A percentile compares a stretch with the other conserved stretches of the same genome.
phyloP scores from a whole-genome alignment of 2,329 filamentous ascomycete species.

The Sclerotiophoma versabilis region DNA sequence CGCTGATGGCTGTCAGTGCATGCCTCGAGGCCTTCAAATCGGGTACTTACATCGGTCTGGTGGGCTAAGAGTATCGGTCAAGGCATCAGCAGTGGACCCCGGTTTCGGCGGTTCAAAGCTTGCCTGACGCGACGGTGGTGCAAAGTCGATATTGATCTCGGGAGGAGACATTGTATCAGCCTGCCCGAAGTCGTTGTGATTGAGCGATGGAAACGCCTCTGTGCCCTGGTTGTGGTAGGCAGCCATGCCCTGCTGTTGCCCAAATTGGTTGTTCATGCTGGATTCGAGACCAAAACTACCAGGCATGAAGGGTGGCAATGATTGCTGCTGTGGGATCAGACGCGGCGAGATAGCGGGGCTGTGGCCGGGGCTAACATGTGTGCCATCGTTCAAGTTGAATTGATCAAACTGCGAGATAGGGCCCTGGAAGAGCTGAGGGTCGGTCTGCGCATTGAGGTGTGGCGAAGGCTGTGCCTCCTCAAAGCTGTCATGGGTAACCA shows the following conservation, averaged over 20 bases:
- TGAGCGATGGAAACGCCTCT: conserved; percentile 58
- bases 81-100: conserved; percentile 71
- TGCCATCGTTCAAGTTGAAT: conserved; percentile 70
- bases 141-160: conserved; percentile 92
- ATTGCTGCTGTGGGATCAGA: conserved; percentile 70
- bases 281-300: conserved; percentile 57
- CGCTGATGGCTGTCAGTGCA: conserved; percentile 48
- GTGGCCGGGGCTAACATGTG: conserved; percentile 67
- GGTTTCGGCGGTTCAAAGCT: conserved; percentile 72
- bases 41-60: conserved; percentile 67
- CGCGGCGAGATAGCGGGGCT: conserved; percentile 76
- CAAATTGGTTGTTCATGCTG: conserved; percentile 57
- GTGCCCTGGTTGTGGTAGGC: conserved; percentile 59
- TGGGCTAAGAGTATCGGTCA: conserved; percentile 66
- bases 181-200: conserved; percentile 70
- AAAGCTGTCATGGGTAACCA: conserved; percentile 79
- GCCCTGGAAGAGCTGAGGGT: conserved; percentile 76
- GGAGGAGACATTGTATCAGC: conserved; percentile 85
- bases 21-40: conserved; percentile 22
- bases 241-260: conserved; percentile 56
- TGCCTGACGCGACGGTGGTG: conserved; percentile 72
- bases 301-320: conserved; percentile 58
- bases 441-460: conserved; percentile 74
- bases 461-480: conserved; percentile 82
- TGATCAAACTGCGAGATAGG: conserved; percentile 74